Percentiles rank a stretch among this genome's conserved stretches.
Conservation (phyloP, 1,284 basidiomycete species). For the Pterula multifida region DNA sequence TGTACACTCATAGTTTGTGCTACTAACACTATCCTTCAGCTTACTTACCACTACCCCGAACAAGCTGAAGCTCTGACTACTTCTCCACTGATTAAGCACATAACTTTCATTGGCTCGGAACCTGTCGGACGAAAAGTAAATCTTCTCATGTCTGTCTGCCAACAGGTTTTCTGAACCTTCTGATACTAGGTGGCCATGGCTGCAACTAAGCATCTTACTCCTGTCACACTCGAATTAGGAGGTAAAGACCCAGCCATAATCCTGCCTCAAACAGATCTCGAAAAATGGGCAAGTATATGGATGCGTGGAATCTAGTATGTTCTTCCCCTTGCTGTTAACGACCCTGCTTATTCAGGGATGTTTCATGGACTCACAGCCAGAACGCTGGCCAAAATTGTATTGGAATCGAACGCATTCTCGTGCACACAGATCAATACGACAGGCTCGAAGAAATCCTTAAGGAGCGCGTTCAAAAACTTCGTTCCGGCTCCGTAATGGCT, state of each 20-base stretch:
- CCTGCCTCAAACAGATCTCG: conserved; percentile 59
- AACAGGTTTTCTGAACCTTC: conserved; percentile 5
- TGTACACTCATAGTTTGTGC: background rate
- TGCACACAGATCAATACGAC: conserved; percentile 67
- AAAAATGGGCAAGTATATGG: conserved; percentile 60
- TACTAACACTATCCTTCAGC: conserved; percentile 23
- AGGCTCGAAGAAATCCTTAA: conserved; percentile 56
- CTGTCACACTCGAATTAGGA: conserved; percentile 85
- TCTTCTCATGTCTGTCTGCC: background rate
- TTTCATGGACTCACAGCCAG: conserved; percentile 41
- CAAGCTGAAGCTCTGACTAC: conserved; percentile 75
- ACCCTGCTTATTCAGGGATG: background rate
- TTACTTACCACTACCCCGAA: conserved; percentile 83
- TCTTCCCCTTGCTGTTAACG: conserved; percentile 2
- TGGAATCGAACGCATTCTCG: conserved; percentile 87
- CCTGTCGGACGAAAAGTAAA: conserved; percentile 72
- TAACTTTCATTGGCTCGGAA: conserved; percentile 91
- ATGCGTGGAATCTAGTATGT: conserved; percentile 85
- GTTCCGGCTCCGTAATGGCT: conserved; percentile 59
- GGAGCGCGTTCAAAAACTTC: conserved; percentile 53
- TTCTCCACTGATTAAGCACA: conserved; percentile 71
- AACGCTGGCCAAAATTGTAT: conserved; percentile 95
- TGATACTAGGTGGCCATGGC: conserved; percentile 64
- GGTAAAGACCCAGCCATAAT: conserved; percentile 76
- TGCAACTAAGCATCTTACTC: conserved; percentile 78